phyloP scores from a whole-genome alignment of 1,284 basidiomycete genomes.

The Mrakiaceae sp. region DNA sequence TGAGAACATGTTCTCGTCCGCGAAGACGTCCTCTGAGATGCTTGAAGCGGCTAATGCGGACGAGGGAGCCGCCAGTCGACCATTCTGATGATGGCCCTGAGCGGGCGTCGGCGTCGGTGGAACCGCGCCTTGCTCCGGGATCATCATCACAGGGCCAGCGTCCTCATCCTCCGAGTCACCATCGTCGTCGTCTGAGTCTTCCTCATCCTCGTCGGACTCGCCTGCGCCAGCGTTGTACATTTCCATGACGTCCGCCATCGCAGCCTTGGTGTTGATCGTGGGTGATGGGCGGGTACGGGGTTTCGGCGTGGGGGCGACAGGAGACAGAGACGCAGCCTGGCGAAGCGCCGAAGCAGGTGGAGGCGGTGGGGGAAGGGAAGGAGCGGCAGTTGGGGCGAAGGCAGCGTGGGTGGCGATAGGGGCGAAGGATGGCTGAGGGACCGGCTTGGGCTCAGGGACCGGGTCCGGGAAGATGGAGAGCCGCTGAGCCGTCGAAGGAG shows the following conservation, averaged over 20 bases:
- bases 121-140: slow-evolving; percentile 25
- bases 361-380: neutral
- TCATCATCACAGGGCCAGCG: slow-evolving; percentile 25
- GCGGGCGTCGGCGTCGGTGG: slow-evolving; percentile 35
- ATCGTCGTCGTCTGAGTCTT: slow-evolving; percentile 38
- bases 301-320: slow-evolving; percentile 36
- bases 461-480: slow-evolving; percentile 12
- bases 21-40: slow-evolving; percentile 24
- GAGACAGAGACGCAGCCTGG: neutral
- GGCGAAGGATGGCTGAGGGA: neutral
- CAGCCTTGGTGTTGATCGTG: slow-evolving; percentile 79
- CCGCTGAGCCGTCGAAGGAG: neutral
- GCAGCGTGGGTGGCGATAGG: neutral
- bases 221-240: slow-evolving; percentile 62
- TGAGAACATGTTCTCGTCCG: slow-evolving; percentile 21
- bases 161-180: slow-evolving; percentile 23
- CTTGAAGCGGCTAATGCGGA: neutral
- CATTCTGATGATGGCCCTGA: neutral
- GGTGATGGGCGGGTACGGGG: slow-evolving; percentile 45
- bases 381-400: neutral
- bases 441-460: neutral
- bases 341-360: neutral
- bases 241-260: slow-evolving; percentile 80
- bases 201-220: slow-evolving; percentile 27
- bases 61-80: neutral